phyloP scores from a whole-genome alignment of 768 basidiomycete genomes.

The Sporobolomyces pararoseus region DNA sequence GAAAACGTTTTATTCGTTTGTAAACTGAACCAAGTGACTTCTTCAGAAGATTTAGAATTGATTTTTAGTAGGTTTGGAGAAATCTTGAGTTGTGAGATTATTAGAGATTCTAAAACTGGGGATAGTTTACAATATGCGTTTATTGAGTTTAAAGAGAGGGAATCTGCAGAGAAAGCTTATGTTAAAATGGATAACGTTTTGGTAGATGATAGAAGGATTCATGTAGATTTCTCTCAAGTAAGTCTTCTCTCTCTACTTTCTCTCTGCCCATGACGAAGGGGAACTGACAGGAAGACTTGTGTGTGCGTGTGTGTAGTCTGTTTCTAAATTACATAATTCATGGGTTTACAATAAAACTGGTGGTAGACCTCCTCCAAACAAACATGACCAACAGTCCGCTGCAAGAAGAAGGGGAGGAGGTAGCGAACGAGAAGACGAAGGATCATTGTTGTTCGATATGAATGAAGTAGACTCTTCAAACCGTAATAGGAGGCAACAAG shows the following conservation, averaged over 20 bases:
- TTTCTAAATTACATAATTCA: conserved; percentile 72
- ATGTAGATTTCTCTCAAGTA: conserved; percentile 87
- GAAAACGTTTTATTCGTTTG: conserved; percentile 99
- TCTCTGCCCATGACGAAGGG: conserved; percentile 2
- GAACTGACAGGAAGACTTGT: not conserved
- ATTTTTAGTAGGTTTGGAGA: conserved; percentile 93
- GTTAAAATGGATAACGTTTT: conserved; percentile 99
- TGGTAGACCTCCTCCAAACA: conserved; percentile 55
- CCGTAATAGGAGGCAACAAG: not conserved
- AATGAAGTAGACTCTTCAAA: not conserved
- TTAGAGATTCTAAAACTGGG: conserved; percentile 89
- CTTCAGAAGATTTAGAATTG: conserved; percentile 91
- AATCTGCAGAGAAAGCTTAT: conserved; percentile 95
- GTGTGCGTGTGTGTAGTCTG: conserved; percentile 68
- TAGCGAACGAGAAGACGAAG: not conserved
- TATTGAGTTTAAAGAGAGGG: conserved; percentile 91
- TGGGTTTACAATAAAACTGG: conserved; percentile 57
- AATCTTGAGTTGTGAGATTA: conserved; percentile 97
- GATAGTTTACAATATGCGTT: conserved; percentile 98
- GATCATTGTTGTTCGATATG: not conserved
- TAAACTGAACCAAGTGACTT: conserved; percentile 92
- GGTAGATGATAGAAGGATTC: conserved; percentile 93
- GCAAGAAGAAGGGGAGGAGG: conserved; percentile 17
- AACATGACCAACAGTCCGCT: conserved; percentile 47
- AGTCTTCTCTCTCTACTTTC: not conserved